These are phyloP conservation scores for Gossypium trilobum DNA, from an alignment of 441 rosid species.

Conservation along the genomic window DNA sequence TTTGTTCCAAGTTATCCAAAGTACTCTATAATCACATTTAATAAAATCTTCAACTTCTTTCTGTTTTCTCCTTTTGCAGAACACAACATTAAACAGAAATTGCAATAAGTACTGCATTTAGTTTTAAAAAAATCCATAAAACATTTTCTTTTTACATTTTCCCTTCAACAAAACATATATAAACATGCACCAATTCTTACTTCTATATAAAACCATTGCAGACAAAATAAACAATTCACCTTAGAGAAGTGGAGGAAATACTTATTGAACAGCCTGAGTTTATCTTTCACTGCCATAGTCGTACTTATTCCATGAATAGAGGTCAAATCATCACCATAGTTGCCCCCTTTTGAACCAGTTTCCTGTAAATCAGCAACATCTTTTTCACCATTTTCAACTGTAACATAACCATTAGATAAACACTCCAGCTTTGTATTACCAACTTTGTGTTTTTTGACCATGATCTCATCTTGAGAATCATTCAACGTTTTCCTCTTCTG, in stretches of 20 bases:
- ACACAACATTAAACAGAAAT: background rate
- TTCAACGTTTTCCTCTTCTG: constrained; percentile 3
- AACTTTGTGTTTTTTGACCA: constrained; percentile 10
- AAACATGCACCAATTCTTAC: background rate
- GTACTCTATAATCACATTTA: background rate
- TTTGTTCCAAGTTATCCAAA: background rate
- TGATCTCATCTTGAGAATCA: constrained; percentile 1
- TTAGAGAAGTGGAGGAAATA: constrained; percentile 8
- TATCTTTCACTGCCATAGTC: constrained; percentile 3
- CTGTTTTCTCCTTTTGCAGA: background rate
- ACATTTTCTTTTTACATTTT: background rate
- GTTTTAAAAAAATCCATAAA: background rate
- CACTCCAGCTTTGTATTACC: background rate
- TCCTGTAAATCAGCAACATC: background rate
- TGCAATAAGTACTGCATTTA: background rate
- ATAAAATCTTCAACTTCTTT: background rate
- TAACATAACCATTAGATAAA: background rate
- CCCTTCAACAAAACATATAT: background rate
- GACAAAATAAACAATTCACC: background rate
- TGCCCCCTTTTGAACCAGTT: background rate
- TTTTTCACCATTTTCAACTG: background rate
- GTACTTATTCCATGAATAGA: background rate
- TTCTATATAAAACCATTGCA: background rate
- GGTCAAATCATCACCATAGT: background rate
- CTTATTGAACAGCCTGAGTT: constrained; percentile 11